Evolutionary conservation across 306 rosid species (phyloP).

Genomic region (Prinsepia uniflora): DNA sequence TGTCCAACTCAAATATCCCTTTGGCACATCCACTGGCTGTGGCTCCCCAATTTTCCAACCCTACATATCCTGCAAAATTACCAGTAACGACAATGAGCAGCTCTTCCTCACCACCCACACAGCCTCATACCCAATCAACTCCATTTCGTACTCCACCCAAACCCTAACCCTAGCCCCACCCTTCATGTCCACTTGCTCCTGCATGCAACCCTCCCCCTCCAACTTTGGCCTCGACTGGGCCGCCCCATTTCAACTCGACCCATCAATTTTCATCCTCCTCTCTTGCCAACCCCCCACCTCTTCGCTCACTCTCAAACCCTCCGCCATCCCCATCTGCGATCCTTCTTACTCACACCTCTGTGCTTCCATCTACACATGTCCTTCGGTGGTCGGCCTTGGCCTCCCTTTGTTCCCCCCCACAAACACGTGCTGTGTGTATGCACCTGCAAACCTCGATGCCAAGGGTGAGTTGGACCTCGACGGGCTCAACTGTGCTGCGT

Average conservation of each 20-base stretch:
- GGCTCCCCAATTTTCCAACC: constrained; percentile 60
- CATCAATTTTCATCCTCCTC: constrained; percentile 64
- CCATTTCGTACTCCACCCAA: constrained; percentile 52
- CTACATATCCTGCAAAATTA: constrained; percentile 38
- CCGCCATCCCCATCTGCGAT: constrained; percentile 44
- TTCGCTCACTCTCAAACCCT: constrained; percentile 30
- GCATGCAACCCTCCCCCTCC: constrained; percentile 41
- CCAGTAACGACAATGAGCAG: background rate
- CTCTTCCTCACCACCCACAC: constrained; percentile 60
- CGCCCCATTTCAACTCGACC: constrained; percentile 52
- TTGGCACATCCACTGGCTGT: constrained; percentile 62
- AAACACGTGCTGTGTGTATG: constrained; percentile 62
- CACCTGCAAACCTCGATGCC: constrained; percentile 47
- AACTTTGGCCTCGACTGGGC: constrained; percentile 56
- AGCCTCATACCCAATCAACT: constrained; percentile 47
- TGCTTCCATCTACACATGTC: constrained; percentile 56
- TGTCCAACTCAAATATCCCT: constrained; percentile 43
- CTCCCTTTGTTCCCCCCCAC: constrained; percentile 50
- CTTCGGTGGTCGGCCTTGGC: constrained; percentile 40
- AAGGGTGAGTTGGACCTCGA: constrained; percentile 43
- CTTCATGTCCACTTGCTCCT: constrained; percentile 57
- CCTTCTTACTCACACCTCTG: constrained; percentile 48
- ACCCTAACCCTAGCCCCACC: constrained; percentile 50
- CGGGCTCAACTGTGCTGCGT: constrained; percentile 37
- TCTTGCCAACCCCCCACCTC: constrained; percentile 43